Conservation (phyloP, 352 stramenopile species). For the Pythium monospermum region DNA sequence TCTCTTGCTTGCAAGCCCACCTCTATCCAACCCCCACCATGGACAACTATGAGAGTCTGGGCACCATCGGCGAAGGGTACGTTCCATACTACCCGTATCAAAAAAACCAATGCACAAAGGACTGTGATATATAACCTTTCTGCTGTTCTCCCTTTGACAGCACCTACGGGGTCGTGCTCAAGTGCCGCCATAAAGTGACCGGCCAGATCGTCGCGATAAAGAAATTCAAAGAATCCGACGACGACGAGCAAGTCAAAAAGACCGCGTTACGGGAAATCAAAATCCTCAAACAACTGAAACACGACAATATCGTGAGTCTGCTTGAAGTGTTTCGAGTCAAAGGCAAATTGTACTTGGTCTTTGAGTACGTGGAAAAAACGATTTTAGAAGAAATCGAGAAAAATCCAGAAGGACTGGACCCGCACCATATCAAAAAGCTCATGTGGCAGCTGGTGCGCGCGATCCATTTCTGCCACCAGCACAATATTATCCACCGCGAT, state of each 20-base stretch:
- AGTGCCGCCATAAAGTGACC: constrained; percentile 76
- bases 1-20: too few relatives aligned
- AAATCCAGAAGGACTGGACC: constrained; percentile 73
- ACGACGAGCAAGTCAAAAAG: constrained; percentile 89
- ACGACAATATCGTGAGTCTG: constrained; percentile 86
- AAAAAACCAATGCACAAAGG: too few relatives aligned
- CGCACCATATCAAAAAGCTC: constrained; percentile 57
- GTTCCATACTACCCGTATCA: constrained; percentile 5
- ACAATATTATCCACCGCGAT: constrained; percentile 95
- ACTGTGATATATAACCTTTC: too few relatives aligned
- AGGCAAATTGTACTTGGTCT: constrained; percentile 80
- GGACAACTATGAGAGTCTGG: constrained; percentile 88
- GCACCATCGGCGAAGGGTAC: constrained; percentile 84
- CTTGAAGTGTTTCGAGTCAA: constrained; percentile 85
- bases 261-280: constrained; percentile 81
- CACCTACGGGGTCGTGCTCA: constrained; percentile 85
- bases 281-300: constrained; percentile 80
- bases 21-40: constrained; percentile 39
- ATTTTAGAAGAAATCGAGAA: constrained; percentile 89
- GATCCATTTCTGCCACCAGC: constrained; percentile 93
- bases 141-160: constrained; percentile 18
- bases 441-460: constrained; percentile 83
- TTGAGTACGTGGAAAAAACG: constrained; percentile 88
- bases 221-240: constrained; percentile 88
- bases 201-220: constrained; percentile 89